Evolutionary conservation across 495 filamentous ascomycete species (phyloP).

Genomic region (Sordaria brevicollis): DNA sequence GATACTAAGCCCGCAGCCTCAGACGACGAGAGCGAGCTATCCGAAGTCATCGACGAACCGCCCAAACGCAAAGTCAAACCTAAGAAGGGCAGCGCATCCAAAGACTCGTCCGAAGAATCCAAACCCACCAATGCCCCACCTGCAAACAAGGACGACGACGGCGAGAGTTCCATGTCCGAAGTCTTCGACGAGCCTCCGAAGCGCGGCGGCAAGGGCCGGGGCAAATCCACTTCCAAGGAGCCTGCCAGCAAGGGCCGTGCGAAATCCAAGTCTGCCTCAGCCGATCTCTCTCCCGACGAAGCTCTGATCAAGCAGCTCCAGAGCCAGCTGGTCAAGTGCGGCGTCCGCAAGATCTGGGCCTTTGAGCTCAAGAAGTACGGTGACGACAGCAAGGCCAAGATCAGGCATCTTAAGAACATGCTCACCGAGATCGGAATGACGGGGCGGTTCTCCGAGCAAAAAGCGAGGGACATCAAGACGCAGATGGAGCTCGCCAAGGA

Average conservation of each 20-base stretch:
- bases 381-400: conserved; percentile 58
- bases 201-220: conserved; percentile 12
- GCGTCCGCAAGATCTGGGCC: conserved; percentile 86
- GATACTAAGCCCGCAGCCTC: conserved; percentile 22
- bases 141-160: conserved; percentile 39
- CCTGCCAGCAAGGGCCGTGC: conserved; percentile 1
- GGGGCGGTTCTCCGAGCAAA: conserved; percentile 74
- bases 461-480: conserved; percentile 78
- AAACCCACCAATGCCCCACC: conserved; percentile 6
- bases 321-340: conserved; percentile 79
- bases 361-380: conserved; percentile 73
- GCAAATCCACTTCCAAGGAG: conserved; percentile 15
- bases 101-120: neutral
- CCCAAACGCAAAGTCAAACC: conserved; percentile 36
- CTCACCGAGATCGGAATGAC: conserved; percentile 76
- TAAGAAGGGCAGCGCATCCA: neutral
- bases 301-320: conserved; percentile 87
- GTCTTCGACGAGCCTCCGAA: conserved; percentile 55
- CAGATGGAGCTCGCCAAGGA: conserved; percentile 71
- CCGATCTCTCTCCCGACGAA: conserved; percentile 55
- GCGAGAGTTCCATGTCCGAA: conserved; percentile 71
- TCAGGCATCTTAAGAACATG: conserved; percentile 67
- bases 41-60: conserved; percentile 61
- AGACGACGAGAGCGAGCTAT: conserved; percentile 71
- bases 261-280: conserved; percentile 17